Base-by-base conservation (phyloP, 2,329 filamentous ascomycete genomes). In the Penicillium sp. region DNA sequence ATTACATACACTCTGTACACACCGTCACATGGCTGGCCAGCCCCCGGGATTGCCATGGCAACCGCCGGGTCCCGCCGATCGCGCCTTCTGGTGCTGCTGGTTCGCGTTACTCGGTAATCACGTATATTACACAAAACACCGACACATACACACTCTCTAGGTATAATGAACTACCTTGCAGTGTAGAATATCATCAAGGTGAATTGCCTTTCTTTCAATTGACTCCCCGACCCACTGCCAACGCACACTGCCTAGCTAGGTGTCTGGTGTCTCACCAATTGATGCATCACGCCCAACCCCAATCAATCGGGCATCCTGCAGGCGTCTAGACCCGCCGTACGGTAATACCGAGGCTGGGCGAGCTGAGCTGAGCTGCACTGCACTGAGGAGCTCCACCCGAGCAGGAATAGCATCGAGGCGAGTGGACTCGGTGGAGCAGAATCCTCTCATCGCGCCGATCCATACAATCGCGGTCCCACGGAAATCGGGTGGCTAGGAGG, bases 321-420 rank as follows among this genome's bases (percentile, higher is more conserved):
- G 40, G 37, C 27, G 51, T 50, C 58, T 59, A 59, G 58, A 59
- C 56, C 51, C 33, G 50, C 50, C 52, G 26, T 44, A 47, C 20
- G 8, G 10, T 45, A 44, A 45, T 54, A 43, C 47, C 46, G 51
- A 53, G 51, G 46, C 46, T 46, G 40, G 45, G 33, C n/a, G 15
- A 40, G 23, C 37, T 26, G 13, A 40, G 37, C 37, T 48, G 37
- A 41, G 12, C 26, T 27, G 39, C 13, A 24, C 23, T 27, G 39
- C n/a, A 26, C 32, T 46, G 24, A 37, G 29, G 29, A 21, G 33
- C 20, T 50, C 40, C 47, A 44, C 47, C n/a, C 29, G 20, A 21
- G 37, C 26, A 32, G 8, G 33, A 33, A 26, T 32, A 17, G 46
- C n/a, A 17, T 41, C 37, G 37, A 41, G n/a, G 13, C 37, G 37